These are phyloP conservation scores for Boletus pseudopeckii DNA, from an alignment of 768 basidiomycete species.

Conservation along the genomic window DNA sequence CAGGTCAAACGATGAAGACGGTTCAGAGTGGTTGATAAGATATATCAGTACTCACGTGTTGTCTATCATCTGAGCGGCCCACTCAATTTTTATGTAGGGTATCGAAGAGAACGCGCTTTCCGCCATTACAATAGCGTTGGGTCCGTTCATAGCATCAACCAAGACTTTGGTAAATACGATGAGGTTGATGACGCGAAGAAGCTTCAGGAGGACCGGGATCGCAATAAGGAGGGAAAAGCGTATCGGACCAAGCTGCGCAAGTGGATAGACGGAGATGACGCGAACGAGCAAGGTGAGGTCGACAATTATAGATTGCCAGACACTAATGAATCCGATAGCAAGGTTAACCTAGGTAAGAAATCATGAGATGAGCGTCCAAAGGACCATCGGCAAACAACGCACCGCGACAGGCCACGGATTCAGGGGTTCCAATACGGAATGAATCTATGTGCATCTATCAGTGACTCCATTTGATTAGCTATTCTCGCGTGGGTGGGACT, in stretches of 20 bases:
- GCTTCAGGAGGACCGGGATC: slow-evolving; percentile 20
- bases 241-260: not conserved
- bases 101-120: slow-evolving; percentile 8
- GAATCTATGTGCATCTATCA: slow-evolving; percentile 13
- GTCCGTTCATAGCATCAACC: slow-evolving; percentile 8
- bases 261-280: slow-evolving; percentile 20
- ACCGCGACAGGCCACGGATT: slow-evolving; percentile 9
- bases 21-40: not conserved
- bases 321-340: slow-evolving; percentile 17
- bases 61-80: slow-evolving; percentile 26
- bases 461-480: not conserved
- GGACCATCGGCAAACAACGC: not conserved
- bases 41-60: slow-evolving; percentile 14
- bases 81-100: slow-evolving; percentile 30
- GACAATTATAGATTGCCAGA: slow-evolving; percentile 20
- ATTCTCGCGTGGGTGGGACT: not conserved
- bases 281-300: slow-evolving; percentile 24
- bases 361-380: too few relatives aligned
- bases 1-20: not conserved
- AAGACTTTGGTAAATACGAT: slow-evolving; percentile 19
- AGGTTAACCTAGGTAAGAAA: slow-evolving; percentile 3
- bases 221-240: slow-evolving; percentile 11
- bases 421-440: slow-evolving; percentile 19
- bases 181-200: slow-evolving; percentile 21
- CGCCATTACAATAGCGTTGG: not conserved